Base-by-base conservation (phyloP, 169 alveolate species). In the Cryptosporidium meleagridis region DNA sequence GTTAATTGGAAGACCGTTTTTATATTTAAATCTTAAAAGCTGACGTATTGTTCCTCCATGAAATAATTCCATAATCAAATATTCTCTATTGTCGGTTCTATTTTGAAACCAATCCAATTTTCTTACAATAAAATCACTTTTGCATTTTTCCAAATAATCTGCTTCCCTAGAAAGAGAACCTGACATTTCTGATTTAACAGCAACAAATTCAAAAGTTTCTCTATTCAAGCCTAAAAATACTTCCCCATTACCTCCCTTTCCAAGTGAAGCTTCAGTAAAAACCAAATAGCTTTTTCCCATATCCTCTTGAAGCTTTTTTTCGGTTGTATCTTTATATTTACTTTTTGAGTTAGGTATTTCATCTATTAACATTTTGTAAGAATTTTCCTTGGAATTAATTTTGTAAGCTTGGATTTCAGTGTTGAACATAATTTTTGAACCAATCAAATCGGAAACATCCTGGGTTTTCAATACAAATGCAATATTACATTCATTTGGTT, bases 21-120 rank as follows among this genome's bases (percentile, higher is more conserved):
- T 80, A 16, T 80, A 62, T 62, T 65, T 80, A 45, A 80, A 80
- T 65, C 89, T 80, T 33, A 80, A 51, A 61, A 80, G 62, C 53
- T 80, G 89, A 41, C 89, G 89, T 44, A 80, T 44, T 61, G 89
- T 80, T 62, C 89, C 89, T 29, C 89, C 89, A 80, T 80, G 89
- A 29, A 80, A 65, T 80, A 80, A 39, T 31, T 80, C 89, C 89
- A 80, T 80, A 26, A 80, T 65, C 29, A 80, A 48, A 48, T 80
- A 80, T 14, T 80, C 89, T 65, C 75, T 80, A 62, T 80, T 80
- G 18, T 80, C 89, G 10, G 75, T 80, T 37, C 75, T 37, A 62
- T 80, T 80, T 44, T 80, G 89, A 18, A 80, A 80, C 89, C 89
- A 80, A 45, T 62, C 89, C 29, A 80, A 65, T 39, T 80, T 80